These are phyloP conservation scores for Rubia balearica DNA, from an alignment of 305 asterid genomes.

Conservation along the genomic window DNA sequence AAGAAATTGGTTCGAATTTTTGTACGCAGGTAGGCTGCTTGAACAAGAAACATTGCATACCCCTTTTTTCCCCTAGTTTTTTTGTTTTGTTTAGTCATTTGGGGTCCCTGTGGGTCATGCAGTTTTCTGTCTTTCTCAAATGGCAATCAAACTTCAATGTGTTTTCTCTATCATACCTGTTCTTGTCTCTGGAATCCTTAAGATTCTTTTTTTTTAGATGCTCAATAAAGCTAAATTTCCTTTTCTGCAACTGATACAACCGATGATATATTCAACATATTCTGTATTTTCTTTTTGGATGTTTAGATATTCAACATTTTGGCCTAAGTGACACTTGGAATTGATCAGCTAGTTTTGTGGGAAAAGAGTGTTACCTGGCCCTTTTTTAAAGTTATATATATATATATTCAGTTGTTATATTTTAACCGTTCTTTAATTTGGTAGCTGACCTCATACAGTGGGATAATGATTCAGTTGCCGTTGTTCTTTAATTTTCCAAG, in stretches of 20 bases:
- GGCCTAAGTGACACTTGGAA: neutral
- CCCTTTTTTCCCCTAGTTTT: neutral
- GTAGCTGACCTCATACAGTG: neutral
- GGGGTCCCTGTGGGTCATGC: conserved; percentile 1
- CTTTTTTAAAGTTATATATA: no score
- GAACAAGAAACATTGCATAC: neutral
- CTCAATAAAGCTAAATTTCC: neutral
- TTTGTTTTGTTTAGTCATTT: neutral
- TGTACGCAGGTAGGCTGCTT: neutral
- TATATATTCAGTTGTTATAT: no score
- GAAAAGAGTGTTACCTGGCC: no score
- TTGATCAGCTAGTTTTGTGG: neutral
- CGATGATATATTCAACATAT: neutral
- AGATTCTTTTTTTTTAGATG: neutral
- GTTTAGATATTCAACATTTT: neutral
- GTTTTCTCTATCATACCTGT: conserved; percentile 5
- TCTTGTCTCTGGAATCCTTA: neutral
- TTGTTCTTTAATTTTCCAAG: neutral
- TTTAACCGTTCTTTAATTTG: neutral
- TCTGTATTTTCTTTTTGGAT: neutral
- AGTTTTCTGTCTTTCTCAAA: neutral
- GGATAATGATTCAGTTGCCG: neutral
- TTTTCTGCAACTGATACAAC: neutral
- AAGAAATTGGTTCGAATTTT: conserved; percentile 5
- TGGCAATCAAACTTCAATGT: neutral